phyloP scores from a whole-genome alignment of 2,329 filamentous ascomycete genomes.

The Harringtonia lauricola region DNA sequence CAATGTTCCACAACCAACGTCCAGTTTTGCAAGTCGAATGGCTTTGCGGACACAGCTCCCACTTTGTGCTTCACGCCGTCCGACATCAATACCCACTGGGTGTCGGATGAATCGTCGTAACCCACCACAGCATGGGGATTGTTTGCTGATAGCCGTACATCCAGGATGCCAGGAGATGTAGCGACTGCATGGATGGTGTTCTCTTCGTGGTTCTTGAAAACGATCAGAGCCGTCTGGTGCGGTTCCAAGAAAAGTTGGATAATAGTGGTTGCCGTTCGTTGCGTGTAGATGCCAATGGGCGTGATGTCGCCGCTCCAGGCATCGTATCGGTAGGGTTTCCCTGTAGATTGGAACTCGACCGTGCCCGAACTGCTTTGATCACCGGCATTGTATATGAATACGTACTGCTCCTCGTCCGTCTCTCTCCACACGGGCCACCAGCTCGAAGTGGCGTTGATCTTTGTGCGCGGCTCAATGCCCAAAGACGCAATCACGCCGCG shows the following conservation, averaged over 20 bases:
- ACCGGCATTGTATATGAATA: slow-evolving; percentile 26
- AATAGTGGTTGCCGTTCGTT: slow-evolving; percentile 11
- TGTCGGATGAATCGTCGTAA: background rate
- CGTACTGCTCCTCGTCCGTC: slow-evolving; percentile 21
- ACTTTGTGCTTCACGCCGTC: background rate
- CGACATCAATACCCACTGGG: background rate
- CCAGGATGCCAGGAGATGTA: background rate
- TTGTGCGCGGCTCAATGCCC: slow-evolving; percentile 20
- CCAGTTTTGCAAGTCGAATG: slow-evolving; percentile 3
- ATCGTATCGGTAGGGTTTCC: slow-evolving; percentile 17
- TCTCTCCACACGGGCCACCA: slow-evolving; percentile 26
- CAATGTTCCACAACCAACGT: slow-evolving; percentile 8
- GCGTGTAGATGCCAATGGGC: slow-evolving; percentile 15
- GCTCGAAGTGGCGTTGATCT: slow-evolving; percentile 15
- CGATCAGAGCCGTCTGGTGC: slow-evolving; percentile 27
- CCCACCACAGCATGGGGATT: background rate
- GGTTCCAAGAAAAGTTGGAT: slow-evolving; percentile 24
- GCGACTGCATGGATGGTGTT: background rate
- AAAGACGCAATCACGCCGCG: slow-evolving; percentile 19
- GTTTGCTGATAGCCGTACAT: background rate
- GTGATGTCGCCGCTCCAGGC: slow-evolving; percentile 28
- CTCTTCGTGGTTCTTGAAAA: slow-evolving; percentile 1
- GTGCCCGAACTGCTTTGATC: background rate
- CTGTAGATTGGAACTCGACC: slow-evolving; percentile 1
- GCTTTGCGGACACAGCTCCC: background rate